Percentiles rank a stretch among this genome's conserved stretches.
Conservation (phyloP, 768 basidiomycete genomes). For the Tylopilus sp. region DNA sequence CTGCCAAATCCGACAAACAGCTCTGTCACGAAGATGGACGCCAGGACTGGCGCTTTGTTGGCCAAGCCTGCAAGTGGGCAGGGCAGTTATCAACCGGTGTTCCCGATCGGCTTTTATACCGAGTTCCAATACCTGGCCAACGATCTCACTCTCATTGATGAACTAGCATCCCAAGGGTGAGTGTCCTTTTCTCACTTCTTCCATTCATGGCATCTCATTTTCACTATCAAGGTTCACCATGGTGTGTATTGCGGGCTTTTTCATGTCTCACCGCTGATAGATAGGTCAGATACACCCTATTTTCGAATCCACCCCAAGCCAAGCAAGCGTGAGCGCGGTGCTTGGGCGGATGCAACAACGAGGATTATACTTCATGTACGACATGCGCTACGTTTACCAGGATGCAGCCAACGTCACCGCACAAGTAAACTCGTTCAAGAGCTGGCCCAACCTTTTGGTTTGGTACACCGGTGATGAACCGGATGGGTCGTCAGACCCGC, state of each 20-base stretch:
- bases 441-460: constrained; percentile 59
- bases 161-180: constrained; percentile 30
- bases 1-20: constrained; percentile 46
- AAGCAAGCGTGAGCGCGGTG: constrained; percentile 41
- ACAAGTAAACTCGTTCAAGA: constrained; percentile 67
- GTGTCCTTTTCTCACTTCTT: constrained; percentile 1
- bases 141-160: constrained; percentile 26
- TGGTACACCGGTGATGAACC: constrained; percentile 77
- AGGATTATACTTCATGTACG: constrained; percentile 70
- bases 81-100: constrained; percentile 47
- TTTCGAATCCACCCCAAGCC: constrained; percentile 57
- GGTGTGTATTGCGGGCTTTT: constrained; percentile 22
- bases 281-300: constrained; percentile 58
- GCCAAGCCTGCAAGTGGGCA: constrained; percentile 48
- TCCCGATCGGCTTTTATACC: constrained; percentile 43
- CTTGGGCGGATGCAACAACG: constrained; percentile 68
- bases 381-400: constrained; percentile 73
- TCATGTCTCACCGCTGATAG: constrained; percentile 4
- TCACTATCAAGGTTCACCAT: constrained; percentile 16
- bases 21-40: constrained; percentile 57
- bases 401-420: constrained; percentile 55
- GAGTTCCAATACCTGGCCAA: constrained; percentile 34
- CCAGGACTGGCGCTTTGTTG: constrained; percentile 52
- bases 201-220: background rate
- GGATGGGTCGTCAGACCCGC: constrained; percentile 64